Percentiles rank a stretch among this genome's conserved stretches.
phyloP scores from a whole-genome alignment of 2,329 filamentous ascomycete genomes.

The Chaetothyriales sp. region DNA sequence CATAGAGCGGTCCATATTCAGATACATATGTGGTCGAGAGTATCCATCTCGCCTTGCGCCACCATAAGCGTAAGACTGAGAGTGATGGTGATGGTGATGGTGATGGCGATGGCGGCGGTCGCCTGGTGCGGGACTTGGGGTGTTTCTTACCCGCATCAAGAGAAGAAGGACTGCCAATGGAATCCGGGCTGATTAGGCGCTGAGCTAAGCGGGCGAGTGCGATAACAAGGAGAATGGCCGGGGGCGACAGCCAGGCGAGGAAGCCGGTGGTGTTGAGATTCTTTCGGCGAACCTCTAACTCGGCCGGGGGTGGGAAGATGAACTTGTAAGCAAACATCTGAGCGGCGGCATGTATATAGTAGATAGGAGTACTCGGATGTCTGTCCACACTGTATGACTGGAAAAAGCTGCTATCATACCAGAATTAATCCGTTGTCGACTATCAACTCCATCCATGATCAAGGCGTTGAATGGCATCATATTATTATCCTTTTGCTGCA shows the following conservation, averaged over 20 bases:
- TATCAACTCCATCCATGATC: no score
- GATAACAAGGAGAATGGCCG: slow-evolving; percentile 28
- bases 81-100: no score
- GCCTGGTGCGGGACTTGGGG: no score
- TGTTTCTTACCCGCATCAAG: neutral
- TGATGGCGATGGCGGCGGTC: no score
- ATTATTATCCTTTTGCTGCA: no score
- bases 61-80: neutral
- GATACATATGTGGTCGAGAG: slow-evolving; percentile 8
- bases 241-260: slow-evolving; percentile 40
- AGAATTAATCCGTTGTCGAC: no score
- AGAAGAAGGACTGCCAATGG: neutral
- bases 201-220: neutral
- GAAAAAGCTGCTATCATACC: no score
- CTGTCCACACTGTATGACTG: neutral
- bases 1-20: slow-evolving; percentile 12
- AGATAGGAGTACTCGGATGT: neutral
- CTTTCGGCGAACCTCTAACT: slow-evolving; percentile 36
- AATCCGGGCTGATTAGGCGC: slow-evolving; percentile 5
- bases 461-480: no score
- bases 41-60: slow-evolving; percentile 9
- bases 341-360: neutral
- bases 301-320: slow-evolving; percentile 27
- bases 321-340: neutral
- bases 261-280: slow-evolving; percentile 40